phyloP scores from a whole-genome alignment of 192 early-diverging fungal genomes.

The Ramicandelaber brevisporus region DNA sequence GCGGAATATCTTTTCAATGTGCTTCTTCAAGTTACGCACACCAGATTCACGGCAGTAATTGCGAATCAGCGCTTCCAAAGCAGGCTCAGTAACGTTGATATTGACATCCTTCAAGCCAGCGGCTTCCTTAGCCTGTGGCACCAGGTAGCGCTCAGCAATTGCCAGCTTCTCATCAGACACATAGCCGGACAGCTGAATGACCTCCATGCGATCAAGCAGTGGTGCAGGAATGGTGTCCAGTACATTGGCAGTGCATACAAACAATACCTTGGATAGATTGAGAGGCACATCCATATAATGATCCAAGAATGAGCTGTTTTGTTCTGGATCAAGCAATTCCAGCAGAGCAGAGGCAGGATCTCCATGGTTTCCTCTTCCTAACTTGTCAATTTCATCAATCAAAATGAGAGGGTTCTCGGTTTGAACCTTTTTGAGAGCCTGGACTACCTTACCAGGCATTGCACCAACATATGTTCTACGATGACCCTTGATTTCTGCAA shows the following conservation, averaged over 20 bases:
- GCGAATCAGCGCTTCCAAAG: conserved; percentile 64
- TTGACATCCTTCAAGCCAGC: conserved; percentile 53
- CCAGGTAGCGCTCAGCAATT: conserved; percentile 85
- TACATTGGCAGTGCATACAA: conserved; percentile 96
- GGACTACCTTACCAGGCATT: conserved; percentile 98
- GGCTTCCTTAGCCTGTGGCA: conserved; percentile 56
- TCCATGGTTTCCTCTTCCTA: conserved; percentile 92
- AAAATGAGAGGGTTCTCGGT: conserved; percentile 93
- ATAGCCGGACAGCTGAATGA: conserved; percentile 81
- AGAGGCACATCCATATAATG: conserved; percentile 99
- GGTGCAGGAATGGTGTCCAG: conserved; percentile 94
- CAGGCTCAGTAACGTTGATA: conserved; percentile 39
- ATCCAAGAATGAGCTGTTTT: conserved; percentile 91
- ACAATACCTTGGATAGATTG: conserved; percentile 91
- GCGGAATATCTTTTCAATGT: conserved; percentile 94
- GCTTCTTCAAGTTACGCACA: conserved; percentile 94
- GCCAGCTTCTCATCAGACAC: conserved; percentile 71
- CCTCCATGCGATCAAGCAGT: conserved; percentile 97
- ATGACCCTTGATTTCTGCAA: conserved; percentile 98
- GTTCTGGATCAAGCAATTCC: conserved; percentile 93
- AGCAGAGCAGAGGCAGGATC: conserved; percentile 90
- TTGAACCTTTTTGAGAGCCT: conserved; percentile 96
- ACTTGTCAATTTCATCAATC: conserved; percentile 98
- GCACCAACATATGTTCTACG: conserved; percentile 97
- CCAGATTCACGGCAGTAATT: conserved; percentile 92